These are phyloP conservation scores for Eucalyptus guilfoylei DNA, from an alignment of 345 rosid genomes.

Conservation along the genomic window DNA sequence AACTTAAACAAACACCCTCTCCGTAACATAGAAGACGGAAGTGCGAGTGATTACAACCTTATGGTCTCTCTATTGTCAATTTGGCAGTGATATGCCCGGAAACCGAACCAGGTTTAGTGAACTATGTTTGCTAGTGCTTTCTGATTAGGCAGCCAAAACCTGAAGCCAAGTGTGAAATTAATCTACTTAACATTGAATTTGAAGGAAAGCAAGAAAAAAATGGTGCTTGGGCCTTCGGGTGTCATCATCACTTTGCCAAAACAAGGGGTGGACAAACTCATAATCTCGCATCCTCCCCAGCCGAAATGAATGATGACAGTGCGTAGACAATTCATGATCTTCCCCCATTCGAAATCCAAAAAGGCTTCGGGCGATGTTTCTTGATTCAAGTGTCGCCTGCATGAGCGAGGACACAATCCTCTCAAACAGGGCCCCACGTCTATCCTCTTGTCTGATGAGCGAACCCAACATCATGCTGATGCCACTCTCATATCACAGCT, in stretches of 20 bases:
- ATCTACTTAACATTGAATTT: not conserved
- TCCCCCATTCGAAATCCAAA: not conserved
- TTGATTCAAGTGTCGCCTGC: not conserved
- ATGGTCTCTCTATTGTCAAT: not conserved
- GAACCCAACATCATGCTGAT: constrained; percentile 8
- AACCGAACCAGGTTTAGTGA: not conserved
- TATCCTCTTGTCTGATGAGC: not conserved
- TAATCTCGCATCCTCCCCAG: not conserved
- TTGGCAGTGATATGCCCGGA: not conserved
- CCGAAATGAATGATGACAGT: not conserved
- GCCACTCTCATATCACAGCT: constrained; percentile 1
- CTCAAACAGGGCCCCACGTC: not conserved
- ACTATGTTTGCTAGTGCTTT: not conserved
- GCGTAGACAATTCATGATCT: not conserved
- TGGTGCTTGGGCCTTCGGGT: not conserved
- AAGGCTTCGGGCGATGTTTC: not conserved
- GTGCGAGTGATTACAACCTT: not conserved
- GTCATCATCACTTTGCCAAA: not conserved
- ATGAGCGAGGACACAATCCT: not conserved
- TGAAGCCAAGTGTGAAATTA: not conserved
- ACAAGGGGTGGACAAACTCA: not conserved
- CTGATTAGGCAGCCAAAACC: not conserved
- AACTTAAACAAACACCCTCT: not conserved
- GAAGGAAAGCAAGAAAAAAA: not conserved
- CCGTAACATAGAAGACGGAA: not conserved